Base-by-base conservation (phyloP, 1,284 basidiomycete genomes). In the Leccinum pachyderme region DNA sequence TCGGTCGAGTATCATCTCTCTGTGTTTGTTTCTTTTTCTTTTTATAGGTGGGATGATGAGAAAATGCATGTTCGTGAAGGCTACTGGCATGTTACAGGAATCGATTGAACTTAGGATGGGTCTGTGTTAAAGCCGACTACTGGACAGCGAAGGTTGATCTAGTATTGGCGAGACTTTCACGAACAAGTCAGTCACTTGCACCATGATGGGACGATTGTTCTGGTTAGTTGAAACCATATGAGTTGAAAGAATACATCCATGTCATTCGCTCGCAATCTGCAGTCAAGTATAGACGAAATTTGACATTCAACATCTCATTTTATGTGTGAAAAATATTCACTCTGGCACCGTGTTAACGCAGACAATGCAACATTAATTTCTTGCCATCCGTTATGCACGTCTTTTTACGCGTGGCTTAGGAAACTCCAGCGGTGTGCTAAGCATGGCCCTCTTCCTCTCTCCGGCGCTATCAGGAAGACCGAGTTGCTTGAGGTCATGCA, bases 371-470 rank as follows among this genome's bases (percentile, higher is more conserved):
- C 31, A 27, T 13, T 3, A 15, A 29, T 27, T 35, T 35, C 35
- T 35, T 2, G 32, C 48, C 25, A 45, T 22, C n/a, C 32, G 15
- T 64, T 54, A 66, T 1, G 31, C 29, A 4, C 62, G 65, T 49
- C 57, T 57, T 46, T 63, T 69, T 9, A 46, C 28, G 9, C 76
- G 72, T 22, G 76, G 73, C 66, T 88, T 89, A 1, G 93, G 93
- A 73, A 94, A 95, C 59, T 81, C 78, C 6, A 95, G 77, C 2
- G 93, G 93, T 2, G 84, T 81, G 51, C 75, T 82, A 51, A 96
- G 77, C 0, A 87, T 74, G 0, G 91, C 93, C 53, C 86, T 79
- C 64, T 87, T 90, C 39, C 75, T 77, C 41, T 79, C 76, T 29
- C 77, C 81, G 0, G 81, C 81, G 47, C 72, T 75, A 53, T 86